Evolutionary conservation across 2,329 filamentous ascomycete genomes (phyloP), one percentile per base, ranked within the genome.

Genomic region (Cladosporium sp.): DNA sequence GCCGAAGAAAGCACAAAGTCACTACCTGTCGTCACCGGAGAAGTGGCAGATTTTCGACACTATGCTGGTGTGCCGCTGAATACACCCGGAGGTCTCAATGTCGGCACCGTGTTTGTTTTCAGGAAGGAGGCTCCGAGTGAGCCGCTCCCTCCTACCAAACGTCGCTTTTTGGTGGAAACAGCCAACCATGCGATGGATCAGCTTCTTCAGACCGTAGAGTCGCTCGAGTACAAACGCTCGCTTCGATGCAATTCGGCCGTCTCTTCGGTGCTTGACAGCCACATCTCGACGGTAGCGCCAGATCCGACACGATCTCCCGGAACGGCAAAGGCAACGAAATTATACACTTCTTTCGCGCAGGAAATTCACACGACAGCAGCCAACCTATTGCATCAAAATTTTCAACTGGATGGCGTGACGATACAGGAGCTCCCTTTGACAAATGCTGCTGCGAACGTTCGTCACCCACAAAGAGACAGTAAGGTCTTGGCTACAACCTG

Each of bases 41-140:
- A 33, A 2, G 21, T 65, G 6, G 66, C 66, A 2, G 53, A 35
- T 11, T 86, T 86, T 33, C 46, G 58, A n/a, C 52, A 65, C 70
- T 84, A 85, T 65, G 83, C 83, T 6, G 83, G 82, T 26, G 86
- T 88, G 0, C 87, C 87, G 0, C 83, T 89, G 62, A 81, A 82
- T 26, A 87, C 85, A 2, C 82, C 81, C 0, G 83, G 81, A 37
- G 81, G 83, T 40, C 82, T 84, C 69, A 81, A 81, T 56, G 84
- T 89, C 65, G 66, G 66, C 18, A 67, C 63, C 1, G 23, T 67
- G 10, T 67, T 67, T 28, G 50, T 63, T 11, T 65, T 67, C 33
- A 18, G 50, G 18, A 59, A 58, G 4, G 23, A 46, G 21, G 11
- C n/a, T 1, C 35, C 50, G 12, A 10, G n/a, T 4, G 28, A 29